Base-by-base conservation (phyloP, 352 stramenopile species). In the Pythium phragmitis region DNA sequence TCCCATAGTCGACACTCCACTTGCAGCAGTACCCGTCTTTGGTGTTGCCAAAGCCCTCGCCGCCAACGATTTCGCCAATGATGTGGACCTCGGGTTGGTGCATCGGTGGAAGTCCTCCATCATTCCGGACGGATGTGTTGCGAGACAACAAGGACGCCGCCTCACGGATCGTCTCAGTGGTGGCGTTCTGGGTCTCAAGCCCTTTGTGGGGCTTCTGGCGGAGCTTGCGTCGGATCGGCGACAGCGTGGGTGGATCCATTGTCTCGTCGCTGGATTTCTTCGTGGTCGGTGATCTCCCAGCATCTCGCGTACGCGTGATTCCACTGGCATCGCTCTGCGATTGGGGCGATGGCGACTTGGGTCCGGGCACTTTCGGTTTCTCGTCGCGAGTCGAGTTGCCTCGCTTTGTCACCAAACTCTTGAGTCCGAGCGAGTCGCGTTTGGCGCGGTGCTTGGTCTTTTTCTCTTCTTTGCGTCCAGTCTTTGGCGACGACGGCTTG, bases 31-130 rank as follows among this genome's bases (percentile, higher is more conserved):
- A 79, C 0, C 79, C 79, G 12, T 73, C 73, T 23, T 21, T 48
- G 17, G 61, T 48, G 17, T 63, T 69, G 14, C 70, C 64, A 58
- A 91, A 89, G 51, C 71, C 67, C 11, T 82, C 63, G n/a, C 76
- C 82, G 34, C 70, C 76, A 7, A 78, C 66, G 55, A 92, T 89
- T 53, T 91, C 84, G 12, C 81, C 80, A 30, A 90, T 75, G 28
- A 90, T 69, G 54, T 92, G 81, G 14, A 92, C 75, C 73, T 92
- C 80, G 16, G 79, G 77, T 45, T 91, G 82, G 11, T 78, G 66
- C 4, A 68, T 60, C 16, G 78, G 78, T 26, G 73, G 65, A 5
- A 84, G 34, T 39, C 34, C 61, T 4, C 37, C 51, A n/a, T 65
- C 57, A 2, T 19, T 36, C 7, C 33, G 59, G 47, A 41, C 51